phyloP scores from a whole-genome alignment of 1,284 basidiomycete species.

The Bothia castanella region DNA sequence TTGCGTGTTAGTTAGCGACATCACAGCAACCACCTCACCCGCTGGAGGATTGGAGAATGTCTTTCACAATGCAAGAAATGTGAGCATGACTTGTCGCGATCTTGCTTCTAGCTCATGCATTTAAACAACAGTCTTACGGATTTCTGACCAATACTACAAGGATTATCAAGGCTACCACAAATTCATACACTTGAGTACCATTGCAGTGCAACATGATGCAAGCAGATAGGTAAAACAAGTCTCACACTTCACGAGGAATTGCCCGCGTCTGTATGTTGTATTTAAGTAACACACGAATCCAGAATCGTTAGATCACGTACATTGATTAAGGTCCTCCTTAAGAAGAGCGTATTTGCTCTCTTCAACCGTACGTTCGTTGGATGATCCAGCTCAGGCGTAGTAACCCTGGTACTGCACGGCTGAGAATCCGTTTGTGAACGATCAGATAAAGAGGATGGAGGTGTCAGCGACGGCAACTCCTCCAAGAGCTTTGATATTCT shows the following conservation, averaged over 20 bases:
- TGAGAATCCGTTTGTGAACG: neutral
- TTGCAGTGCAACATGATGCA: neutral
- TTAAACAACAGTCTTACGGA: constrained; percentile 47
- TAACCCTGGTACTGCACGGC: neutral
- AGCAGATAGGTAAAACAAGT: neutral
- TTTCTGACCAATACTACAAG: constrained; percentile 53
- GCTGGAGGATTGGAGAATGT: constrained; percentile 57
- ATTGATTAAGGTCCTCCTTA: neutral
- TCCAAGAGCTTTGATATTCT: neutral
- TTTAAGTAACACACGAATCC: neutral
- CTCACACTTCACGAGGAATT: neutral
- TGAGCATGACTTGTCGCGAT: constrained; percentile 31
- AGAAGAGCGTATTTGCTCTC: neutral
- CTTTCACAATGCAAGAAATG: constrained; percentile 52
- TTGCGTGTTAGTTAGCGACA: constrained; percentile 54
- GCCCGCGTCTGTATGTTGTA: neutral
- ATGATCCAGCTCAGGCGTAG: neutral
- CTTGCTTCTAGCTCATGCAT: constrained; percentile 6
- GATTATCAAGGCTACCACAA: constrained; percentile 27
- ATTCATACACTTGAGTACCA: neutral
- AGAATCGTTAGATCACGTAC: constrained; percentile 1
- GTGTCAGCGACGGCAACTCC: constrained; percentile 36
- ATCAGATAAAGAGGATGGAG: neutral
- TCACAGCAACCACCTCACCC: constrained; percentile 60
- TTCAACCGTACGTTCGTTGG: neutral